These are phyloP conservation scores for Nymphaea thermarum DNA, from an alignment of 164 flowering plant genomes.

Conservation along the genomic window DNA sequence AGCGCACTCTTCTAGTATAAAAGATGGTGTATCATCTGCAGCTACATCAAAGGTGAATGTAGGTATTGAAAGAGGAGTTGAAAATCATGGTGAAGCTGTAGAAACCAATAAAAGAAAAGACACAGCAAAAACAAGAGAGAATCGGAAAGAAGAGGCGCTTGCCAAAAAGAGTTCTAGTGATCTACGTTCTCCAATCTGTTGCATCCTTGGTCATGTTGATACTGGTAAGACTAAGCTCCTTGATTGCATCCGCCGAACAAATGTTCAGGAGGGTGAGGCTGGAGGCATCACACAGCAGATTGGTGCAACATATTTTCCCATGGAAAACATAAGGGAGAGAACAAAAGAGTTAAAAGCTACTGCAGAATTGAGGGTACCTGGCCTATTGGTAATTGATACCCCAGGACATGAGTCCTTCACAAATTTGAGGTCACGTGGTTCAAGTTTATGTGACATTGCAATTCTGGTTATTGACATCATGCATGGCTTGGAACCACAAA, in stretches of 20 bases:
- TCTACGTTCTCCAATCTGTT: constrained; percentile 95
- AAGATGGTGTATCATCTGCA: constrained; percentile 17
- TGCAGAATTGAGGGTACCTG: constrained; percentile 87
- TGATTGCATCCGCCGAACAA: constrained; percentile 94
- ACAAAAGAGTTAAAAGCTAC: constrained; percentile 92
- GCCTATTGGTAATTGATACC: constrained; percentile 89
- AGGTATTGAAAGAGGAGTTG: constrained; percentile 14
- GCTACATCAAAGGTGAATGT: constrained; percentile 2
- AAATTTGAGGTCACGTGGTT: constrained; percentile 90
- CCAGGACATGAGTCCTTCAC: constrained; percentile 98
- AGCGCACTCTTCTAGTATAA: not conserved
- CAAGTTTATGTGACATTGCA: constrained; percentile 96
- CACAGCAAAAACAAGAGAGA: constrained; percentile 19
- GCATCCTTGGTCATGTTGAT: constrained; percentile 99
- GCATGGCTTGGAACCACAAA: constrained; percentile 98
- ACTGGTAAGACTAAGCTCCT: constrained; percentile 97
- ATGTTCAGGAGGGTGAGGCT: constrained; percentile 99
- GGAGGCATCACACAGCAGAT: constrained; percentile 99
- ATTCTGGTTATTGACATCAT: constrained; percentile 95
- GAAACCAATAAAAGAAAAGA: constrained; percentile 28
- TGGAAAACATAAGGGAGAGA: constrained; percentile 83
- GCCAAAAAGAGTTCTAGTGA: constrained; percentile 32
- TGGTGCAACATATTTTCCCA: constrained; percentile 97
- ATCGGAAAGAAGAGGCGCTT: constrained; percentile 16
- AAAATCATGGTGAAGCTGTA: constrained; percentile 8